Evolutionary conservation across 2,329 filamentous ascomycete genomes (phyloP), one percentile per base, ranked within the genome.

Genomic region (Fonsecaea monophora): DNA sequence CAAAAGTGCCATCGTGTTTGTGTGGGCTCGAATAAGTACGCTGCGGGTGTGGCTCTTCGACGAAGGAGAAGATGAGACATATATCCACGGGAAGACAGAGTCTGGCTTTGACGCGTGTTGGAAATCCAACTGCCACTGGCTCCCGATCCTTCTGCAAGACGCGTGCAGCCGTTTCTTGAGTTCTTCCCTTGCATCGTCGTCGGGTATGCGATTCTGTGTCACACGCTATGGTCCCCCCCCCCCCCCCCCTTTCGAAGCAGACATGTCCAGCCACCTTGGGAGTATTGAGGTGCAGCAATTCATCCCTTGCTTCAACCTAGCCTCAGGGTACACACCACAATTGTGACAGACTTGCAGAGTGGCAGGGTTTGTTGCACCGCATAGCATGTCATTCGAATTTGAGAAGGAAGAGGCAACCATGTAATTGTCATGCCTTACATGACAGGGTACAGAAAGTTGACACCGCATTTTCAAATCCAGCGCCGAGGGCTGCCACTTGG

Each of bases 371-470:
- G 56, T 60, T 7, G 37, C 50, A 60, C 50, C 15, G 60, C 50
- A 30, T 59, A 53, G 57, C 35, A 18, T 40, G 32, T 55, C 40
- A 48, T 34, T 25, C 53, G 65, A 34, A 65, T 65, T 60, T 61
- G 58, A 64, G 56, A 57, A 48, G 40, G 25, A 9, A 50, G 13
- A 53, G 56, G 58, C 62, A 59, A 42, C 35, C 53, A 62, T 64
- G 15, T 62, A 66, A 70, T 70, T 70, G 68, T 67, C 68, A 70
- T 70, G 65, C 65, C 68, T 66, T 64, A 45, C 65, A 65, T 64
- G 42, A 53, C 37, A 58, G 55, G 61, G 38, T 35, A 63, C 63
- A 62, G 32, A 56, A n/a, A 35, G 45, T 21, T 40, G 42, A 50
- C 45, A 37, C 60, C 48, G 64, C 64, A 64, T 60, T 50, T 45